Evolutionary conservation across 139 green algal species (phyloP).

Genomic region (Yamagishiella unicocca): DNA sequence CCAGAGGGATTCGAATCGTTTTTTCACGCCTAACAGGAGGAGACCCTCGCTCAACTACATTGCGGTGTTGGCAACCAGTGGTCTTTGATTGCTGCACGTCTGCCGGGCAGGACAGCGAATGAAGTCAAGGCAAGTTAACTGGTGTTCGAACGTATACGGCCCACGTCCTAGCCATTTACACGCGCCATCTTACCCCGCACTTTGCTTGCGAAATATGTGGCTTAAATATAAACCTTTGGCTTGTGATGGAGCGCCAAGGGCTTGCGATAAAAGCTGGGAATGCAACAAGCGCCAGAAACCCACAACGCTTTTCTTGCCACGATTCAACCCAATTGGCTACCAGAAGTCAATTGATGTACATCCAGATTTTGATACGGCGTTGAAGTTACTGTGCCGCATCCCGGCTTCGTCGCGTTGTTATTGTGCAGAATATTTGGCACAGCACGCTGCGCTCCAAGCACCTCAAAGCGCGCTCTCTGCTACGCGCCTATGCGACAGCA

Average conservation of each 20-base stretch:
- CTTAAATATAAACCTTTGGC: background rate
- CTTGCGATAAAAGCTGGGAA: background rate
- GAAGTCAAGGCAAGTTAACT: slow-evolving; percentile 18
- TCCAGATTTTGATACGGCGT: background rate
- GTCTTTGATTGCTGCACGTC: background rate
- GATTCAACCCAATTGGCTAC: background rate
- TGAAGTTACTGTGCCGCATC: background rate
- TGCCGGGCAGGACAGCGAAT: background rate
- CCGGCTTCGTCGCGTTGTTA: background rate
- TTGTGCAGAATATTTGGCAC: slow-evolving; percentile 13
- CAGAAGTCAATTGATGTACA: background rate
- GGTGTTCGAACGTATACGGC: no score
- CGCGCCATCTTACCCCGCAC: background rate
- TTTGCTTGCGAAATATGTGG: background rate
- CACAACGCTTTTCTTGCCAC: background rate
- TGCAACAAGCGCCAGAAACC: background rate
- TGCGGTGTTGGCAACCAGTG: background rate
- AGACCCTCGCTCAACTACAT: background rate
- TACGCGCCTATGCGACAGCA: background rate
- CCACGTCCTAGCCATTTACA: background rate
- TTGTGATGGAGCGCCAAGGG: background rate
- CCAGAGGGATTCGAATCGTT: slow-evolving; percentile 4
- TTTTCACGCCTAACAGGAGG: background rate
- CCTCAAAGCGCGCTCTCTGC: background rate
- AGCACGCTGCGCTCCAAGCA: slow-evolving; percentile 24